Percentiles rank a stretch among this genome's conserved stretches.
These are phyloP conservation scores for Passiflora organensis DNA, from an alignment of 345 rosid species.

Conservation along the genomic window DNA sequence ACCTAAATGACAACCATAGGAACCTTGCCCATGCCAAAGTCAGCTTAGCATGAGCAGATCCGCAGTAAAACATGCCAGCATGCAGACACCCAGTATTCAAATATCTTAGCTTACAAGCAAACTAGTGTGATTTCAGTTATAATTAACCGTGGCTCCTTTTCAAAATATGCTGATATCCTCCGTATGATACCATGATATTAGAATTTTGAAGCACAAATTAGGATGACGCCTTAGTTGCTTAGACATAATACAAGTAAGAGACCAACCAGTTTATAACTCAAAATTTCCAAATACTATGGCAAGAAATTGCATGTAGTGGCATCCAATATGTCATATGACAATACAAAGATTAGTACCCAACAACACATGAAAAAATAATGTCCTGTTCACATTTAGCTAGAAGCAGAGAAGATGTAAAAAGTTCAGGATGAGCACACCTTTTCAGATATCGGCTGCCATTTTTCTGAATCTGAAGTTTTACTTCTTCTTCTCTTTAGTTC, in stretches of 20 bases:
- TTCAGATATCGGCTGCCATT: slow-evolving; percentile 42
- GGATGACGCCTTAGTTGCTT: not conserved
- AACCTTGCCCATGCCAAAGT: not conserved
- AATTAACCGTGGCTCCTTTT: too few species aligned
- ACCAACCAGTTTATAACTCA: slow-evolving; percentile 9
- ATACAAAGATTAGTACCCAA: too few species aligned
- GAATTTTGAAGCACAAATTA: not conserved
- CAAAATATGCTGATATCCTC: too few species aligned
- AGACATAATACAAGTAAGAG: not conserved
- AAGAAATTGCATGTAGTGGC: not conserved
- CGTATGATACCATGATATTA: too few species aligned
- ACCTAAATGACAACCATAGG: not conserved
- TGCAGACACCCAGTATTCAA: too few species aligned
- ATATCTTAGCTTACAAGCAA: too few species aligned
- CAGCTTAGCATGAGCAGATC: not conserved
- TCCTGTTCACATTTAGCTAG: too few species aligned
- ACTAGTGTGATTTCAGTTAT: too few species aligned
- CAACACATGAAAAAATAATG: too few species aligned
- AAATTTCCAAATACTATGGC: not conserved
- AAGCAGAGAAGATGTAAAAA: not conserved
- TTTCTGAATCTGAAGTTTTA: slow-evolving; percentile 37
- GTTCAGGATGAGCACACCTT: slow-evolving; percentile 27
- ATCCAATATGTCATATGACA: too few species aligned
- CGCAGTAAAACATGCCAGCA: too few species aligned
- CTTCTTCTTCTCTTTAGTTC: slow-evolving; percentile 55